A percentile compares a stretch with the other conserved stretches of the same genome.
Conservation (phyloP, 2,329 filamentous ascomycete genomes). For the Spiromastix sp. region DNA sequence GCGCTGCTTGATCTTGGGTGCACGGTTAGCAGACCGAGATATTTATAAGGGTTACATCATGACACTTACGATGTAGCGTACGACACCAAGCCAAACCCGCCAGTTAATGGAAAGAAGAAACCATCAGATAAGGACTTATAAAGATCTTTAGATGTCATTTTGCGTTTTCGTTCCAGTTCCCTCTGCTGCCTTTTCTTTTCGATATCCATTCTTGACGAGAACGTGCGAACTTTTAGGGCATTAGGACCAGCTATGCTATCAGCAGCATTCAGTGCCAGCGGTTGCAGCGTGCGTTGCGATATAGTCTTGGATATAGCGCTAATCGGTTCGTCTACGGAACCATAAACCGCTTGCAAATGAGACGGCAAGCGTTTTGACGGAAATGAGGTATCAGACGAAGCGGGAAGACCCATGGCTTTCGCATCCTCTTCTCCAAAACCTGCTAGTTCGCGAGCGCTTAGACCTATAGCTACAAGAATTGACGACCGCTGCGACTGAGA, state of each 20-base stretch:
- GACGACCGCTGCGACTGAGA: slow-evolving; percentile 75
- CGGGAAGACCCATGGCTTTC: slow-evolving; percentile 22
- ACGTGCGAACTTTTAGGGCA: slow-evolving; percentile 78
- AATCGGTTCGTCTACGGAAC: slow-evolving; percentile 42
- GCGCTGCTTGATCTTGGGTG: slow-evolving; percentile 16
- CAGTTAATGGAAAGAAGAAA: slow-evolving; percentile 81
- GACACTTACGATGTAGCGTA: slow-evolving; percentile 40
- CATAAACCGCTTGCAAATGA: slow-evolving; percentile 63
- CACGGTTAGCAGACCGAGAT: slow-evolving; percentile 15
- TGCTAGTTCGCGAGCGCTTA: slow-evolving; percentile 74
- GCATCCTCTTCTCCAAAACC: slow-evolving; percentile 55
- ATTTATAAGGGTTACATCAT: slow-evolving; percentile 16
- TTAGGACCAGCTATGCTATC: slow-evolving; percentile 71
- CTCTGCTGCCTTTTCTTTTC: slow-evolving; percentile 43
- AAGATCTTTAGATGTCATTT: slow-evolving; percentile 61
- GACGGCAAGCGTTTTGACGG: slow-evolving; percentile 71
- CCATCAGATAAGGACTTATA: slow-evolving; percentile 62
- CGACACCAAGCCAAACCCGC: slow-evolving; percentile 60
- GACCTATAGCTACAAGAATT: slow-evolving; percentile 69
- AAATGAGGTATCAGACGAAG: slow-evolving; percentile 45
- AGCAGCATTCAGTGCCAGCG: slow-evolving; percentile 70
- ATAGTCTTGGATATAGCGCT: slow-evolving; percentile 58
- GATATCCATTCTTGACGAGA: slow-evolving; percentile 65
- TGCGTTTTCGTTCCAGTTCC: slow-evolving; percentile 38
- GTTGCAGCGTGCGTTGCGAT: slow-evolving; percentile 63